Conservation (phyloP, 202 grass and related monocot species). For the Hordeum pubiflorum region DNA sequence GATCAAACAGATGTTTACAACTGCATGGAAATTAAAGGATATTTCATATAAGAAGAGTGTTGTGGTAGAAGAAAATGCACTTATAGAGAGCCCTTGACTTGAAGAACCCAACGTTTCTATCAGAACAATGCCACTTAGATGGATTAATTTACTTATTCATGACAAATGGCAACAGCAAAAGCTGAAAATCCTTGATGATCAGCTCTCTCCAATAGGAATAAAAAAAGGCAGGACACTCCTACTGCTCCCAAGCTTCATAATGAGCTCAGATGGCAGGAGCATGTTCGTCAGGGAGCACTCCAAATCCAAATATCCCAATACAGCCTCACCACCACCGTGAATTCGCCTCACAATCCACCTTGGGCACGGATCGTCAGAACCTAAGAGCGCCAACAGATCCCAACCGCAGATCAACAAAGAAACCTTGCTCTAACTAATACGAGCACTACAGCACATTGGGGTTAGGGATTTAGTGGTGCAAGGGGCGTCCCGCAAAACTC, state of each 20-base stretch:
- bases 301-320: neutral
- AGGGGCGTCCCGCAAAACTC: no score
- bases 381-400: neutral
- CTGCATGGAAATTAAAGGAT: neutral
- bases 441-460: neutral
- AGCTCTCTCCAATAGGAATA: neutral
- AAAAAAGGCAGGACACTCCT: neutral
- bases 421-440: neutral
- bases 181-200: neutral
- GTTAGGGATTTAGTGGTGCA: no score
- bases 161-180: neutral
- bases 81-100: neutral
- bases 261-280: neutral
- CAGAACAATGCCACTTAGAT: neutral
- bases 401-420: neutral
- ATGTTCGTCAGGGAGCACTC: neutral
- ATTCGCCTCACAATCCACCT: neutral
- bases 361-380: neutral
- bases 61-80: neutral
- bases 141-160: neutral
- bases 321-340: neutral
- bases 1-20: neutral
- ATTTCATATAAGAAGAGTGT: neutral
- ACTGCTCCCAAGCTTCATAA: neutral
- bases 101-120: neutral